These are phyloP conservation scores for Mucor circinelloides DNA, from an alignment of 371 early-diverging fungal species.

Conservation along the genomic window DNA sequence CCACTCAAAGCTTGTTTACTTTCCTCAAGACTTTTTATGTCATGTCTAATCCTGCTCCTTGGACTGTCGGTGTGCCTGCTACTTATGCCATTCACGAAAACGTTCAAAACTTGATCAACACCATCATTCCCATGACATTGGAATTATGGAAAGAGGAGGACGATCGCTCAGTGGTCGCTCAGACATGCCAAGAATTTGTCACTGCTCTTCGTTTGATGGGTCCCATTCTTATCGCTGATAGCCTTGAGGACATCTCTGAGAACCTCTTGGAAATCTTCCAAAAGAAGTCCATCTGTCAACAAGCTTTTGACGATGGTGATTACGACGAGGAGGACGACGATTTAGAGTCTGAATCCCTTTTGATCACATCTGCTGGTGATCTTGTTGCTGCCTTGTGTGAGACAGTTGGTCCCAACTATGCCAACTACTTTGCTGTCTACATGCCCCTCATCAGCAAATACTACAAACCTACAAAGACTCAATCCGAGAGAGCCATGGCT, in stretches of 20 bases:
- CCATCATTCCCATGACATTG: conserved; percentile 70
- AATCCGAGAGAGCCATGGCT: conserved; percentile 84
- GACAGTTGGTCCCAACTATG: conserved; percentile 73
- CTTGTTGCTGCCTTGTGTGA: conserved; percentile 76
- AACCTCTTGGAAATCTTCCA: conserved; percentile 70
- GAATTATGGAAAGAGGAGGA: conserved; percentile 82
- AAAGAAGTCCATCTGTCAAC: conserved; percentile 80
- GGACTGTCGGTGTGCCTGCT: conserved; percentile 72
- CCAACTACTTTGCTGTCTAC: conserved; percentile 69
- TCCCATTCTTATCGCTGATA: conserved; percentile 72
- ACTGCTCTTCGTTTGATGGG: conserved; percentile 75
- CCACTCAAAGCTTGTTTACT: conserved; percentile 65
- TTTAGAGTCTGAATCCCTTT: conserved; percentile 79
- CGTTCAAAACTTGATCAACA: conserved; percentile 64
- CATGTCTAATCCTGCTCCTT: conserved; percentile 63
- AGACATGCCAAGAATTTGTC: conserved; percentile 76
- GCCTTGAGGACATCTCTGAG: conserved; percentile 55
- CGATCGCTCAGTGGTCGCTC: conserved; percentile 74
- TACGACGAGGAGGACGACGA: conserved; percentile 75
- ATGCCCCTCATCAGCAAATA: conserved; percentile 76
- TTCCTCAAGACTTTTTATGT: conserved; percentile 74
- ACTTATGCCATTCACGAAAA: conserved; percentile 69
- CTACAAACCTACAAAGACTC: conserved; percentile 67
- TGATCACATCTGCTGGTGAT: conserved; percentile 82
- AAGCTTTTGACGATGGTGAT: conserved; percentile 67